phyloP scores from a whole-genome alignment of 176 grass and related monocot genomes.

The Oryza longistaminata region DNA sequence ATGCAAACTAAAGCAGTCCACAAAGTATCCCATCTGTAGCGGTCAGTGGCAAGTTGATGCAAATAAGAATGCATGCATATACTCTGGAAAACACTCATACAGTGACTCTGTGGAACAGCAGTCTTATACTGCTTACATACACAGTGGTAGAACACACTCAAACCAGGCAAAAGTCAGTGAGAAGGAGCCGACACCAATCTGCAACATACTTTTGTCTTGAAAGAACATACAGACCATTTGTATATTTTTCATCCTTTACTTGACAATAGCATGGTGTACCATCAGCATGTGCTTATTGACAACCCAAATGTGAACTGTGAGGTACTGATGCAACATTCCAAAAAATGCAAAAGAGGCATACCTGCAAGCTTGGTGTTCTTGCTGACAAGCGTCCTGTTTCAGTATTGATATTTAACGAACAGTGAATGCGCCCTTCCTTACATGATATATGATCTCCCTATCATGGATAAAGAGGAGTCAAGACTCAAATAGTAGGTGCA shows the following conservation, averaged over 20 bases:
- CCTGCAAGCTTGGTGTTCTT: constrained; percentile 84
- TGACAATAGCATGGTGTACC: not conserved
- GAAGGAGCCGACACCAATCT: constrained; percentile 2
- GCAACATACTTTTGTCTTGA: not conserved
- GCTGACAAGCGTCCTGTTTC: constrained; percentile 92
- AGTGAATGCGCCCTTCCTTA: constrained; percentile 67
- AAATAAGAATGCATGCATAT: not conserved
- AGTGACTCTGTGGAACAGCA: not conserved
- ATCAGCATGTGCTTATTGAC: constrained; percentile 2
- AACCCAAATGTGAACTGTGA: not conserved
- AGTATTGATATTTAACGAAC: constrained; percentile 97
- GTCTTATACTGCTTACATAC: not conserved
- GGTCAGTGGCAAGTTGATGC: not conserved
- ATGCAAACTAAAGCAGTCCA: constrained; percentile 2
- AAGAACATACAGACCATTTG: constrained; percentile 3
- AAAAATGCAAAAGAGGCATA: constrained; percentile 40
- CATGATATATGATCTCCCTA: constrained; percentile 88
- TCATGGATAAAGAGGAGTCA: constrained; percentile 9
- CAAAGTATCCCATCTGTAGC: not conserved
- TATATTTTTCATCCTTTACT: not conserved
- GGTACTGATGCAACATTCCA: not conserved
- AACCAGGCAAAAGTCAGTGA: constrained; percentile 6
- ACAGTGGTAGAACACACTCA: not conserved
- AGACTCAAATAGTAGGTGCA: constrained; percentile 11
- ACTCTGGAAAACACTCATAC: constrained; percentile 5